These are phyloP conservation scores for Strobilomyces confusus DNA, from an alignment of 768 basidiomycete genomes.

Conservation along the genomic window DNA sequence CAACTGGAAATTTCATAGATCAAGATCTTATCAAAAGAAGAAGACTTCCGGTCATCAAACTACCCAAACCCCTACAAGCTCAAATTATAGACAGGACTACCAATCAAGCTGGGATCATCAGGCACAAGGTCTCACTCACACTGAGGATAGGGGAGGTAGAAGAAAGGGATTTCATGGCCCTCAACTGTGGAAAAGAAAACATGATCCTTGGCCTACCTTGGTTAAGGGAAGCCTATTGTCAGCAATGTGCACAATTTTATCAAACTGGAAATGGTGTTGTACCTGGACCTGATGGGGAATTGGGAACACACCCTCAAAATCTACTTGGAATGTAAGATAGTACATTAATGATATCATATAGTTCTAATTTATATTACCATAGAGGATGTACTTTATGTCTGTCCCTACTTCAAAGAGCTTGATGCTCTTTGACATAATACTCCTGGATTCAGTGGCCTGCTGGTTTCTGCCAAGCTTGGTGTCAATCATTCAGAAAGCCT, in stretches of 20 bases:
- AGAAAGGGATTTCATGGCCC: too few relatives aligned
- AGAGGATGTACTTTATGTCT: constrained; percentile 1
- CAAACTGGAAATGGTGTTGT: not conserved
- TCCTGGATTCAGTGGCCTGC: not conserved
- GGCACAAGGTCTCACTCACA: too few relatives aligned
- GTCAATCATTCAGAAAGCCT: not conserved
- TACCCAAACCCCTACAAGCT: too few relatives aligned
- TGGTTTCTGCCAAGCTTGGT: not conserved
- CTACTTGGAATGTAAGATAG: not conserved
- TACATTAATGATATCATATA: not conserved
- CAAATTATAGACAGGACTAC: too few relatives aligned
- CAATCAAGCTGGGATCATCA: too few relatives aligned
- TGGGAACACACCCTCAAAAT: not conserved
- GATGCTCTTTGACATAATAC: constrained; percentile 5
- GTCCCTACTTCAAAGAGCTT: constrained; percentile 8
- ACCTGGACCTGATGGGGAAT: not conserved
- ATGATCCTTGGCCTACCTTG: too few relatives aligned
- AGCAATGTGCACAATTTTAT: not conserved
- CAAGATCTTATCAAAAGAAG: too few relatives aligned
- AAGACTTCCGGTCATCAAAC: too few relatives aligned
- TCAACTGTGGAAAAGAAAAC: too few relatives aligned
- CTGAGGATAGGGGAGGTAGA: too few relatives aligned
- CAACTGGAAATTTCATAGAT: too few relatives aligned
- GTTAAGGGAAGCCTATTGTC: too few relatives aligned
- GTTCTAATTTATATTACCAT: not conserved